A percentile compares a stretch with the other conserved stretches of the same genome.
These are phyloP conservation scores for Xylaria sp. DNA, from an alignment of 2,329 filamentous ascomycete genomes.

Conservation along the genomic window DNA sequence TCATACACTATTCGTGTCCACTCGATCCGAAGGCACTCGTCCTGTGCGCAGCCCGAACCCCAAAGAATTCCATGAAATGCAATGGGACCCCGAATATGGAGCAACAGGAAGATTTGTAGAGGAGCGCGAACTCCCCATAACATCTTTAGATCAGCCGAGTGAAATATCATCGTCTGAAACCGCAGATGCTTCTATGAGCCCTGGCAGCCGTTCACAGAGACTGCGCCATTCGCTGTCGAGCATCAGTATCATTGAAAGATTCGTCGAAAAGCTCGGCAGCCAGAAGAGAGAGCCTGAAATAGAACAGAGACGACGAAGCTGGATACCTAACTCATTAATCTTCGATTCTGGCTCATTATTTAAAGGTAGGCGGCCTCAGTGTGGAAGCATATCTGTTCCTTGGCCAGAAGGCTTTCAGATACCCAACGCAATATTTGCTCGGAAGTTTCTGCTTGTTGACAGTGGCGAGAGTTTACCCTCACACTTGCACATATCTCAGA, in stretches of 20 bases:
- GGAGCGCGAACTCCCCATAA: slow-evolving; percentile 48
- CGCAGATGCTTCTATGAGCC: slow-evolving; percentile 38
- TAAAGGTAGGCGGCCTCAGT: slow-evolving; percentile 37
- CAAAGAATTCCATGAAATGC: slow-evolving; percentile 55
- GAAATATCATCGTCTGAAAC: slow-evolving; percentile 37
- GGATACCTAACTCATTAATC: slow-evolving; percentile 43
- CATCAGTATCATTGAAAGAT: slow-evolving; percentile 42
- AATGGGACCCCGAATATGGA: slow-evolving; percentile 51
- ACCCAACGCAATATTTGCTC: slow-evolving; percentile 58
- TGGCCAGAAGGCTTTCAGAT: slow-evolving; percentile 53
- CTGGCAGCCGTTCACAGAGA: slow-evolving; percentile 34
- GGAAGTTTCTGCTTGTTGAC: slow-evolving; percentile 55
- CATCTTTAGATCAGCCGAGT: slow-evolving; percentile 38
- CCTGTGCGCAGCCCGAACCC: slow-evolving; percentile 53
- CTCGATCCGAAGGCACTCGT: slow-evolving; percentile 53
- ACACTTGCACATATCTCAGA: slow-evolving; percentile 50
- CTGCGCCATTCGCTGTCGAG: slow-evolving; percentile 41
- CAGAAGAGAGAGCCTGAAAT: slow-evolving; percentile 38
- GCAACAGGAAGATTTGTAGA: slow-evolving; percentile 50
- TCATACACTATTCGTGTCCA: slow-evolving; percentile 56
- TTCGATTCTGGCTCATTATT: slow-evolving; percentile 40
- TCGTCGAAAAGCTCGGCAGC: slow-evolving; percentile 37
- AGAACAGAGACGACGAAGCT: slow-evolving; percentile 47
- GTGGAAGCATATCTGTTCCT: slow-evolving; percentile 40
- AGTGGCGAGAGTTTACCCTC: slow-evolving; percentile 50